phyloP scores from a whole-genome alignment of 495 filamentous ascomycete species.

The Aspergillus sparsus region DNA sequence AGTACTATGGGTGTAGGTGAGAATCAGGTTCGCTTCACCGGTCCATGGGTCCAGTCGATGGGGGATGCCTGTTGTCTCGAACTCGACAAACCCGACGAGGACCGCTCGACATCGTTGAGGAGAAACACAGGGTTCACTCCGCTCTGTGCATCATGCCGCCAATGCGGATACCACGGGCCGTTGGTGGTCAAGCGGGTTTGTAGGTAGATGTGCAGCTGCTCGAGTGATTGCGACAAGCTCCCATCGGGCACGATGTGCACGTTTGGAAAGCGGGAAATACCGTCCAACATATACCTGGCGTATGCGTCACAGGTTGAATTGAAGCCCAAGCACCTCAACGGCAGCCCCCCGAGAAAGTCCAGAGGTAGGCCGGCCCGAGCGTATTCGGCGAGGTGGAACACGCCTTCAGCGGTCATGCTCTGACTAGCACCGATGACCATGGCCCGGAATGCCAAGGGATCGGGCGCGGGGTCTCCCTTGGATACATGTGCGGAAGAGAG shows the following conservation, averaged over 20 bases:
- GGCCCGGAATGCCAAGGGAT: slow-evolving; percentile 7
- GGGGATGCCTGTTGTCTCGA: background rate
- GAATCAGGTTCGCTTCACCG: background rate
- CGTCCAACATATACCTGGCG: background rate
- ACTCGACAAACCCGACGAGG: background rate
- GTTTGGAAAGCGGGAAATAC: background rate
- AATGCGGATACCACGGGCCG: slow-evolving; percentile 6
- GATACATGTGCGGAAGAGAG: slow-evolving; percentile 9
- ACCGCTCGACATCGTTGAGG: background rate
- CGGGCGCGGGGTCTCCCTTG: background rate
- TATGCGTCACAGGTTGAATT: background rate
- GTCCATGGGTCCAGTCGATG: slow-evolving; percentile 1
- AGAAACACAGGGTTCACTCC: background rate
- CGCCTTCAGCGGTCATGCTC: slow-evolving; percentile 8
- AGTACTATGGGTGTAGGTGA: background rate
- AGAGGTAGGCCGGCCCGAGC: slow-evolving; percentile 3
- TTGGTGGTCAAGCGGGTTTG: slow-evolving; percentile 1
- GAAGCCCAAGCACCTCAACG: background rate
- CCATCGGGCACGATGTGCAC: background rate
- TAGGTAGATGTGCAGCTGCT: background rate
- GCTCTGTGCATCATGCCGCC: slow-evolving; percentile 2
- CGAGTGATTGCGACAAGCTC: background rate
- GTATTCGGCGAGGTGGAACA: slow-evolving; percentile 6
- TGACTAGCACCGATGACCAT: slow-evolving; percentile 4
- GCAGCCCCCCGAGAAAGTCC: slow-evolving; percentile 1